phyloP scores from a whole-genome alignment of 2,329 filamentous ascomycete genomes.

The Graphiopsis chlorocephala region DNA sequence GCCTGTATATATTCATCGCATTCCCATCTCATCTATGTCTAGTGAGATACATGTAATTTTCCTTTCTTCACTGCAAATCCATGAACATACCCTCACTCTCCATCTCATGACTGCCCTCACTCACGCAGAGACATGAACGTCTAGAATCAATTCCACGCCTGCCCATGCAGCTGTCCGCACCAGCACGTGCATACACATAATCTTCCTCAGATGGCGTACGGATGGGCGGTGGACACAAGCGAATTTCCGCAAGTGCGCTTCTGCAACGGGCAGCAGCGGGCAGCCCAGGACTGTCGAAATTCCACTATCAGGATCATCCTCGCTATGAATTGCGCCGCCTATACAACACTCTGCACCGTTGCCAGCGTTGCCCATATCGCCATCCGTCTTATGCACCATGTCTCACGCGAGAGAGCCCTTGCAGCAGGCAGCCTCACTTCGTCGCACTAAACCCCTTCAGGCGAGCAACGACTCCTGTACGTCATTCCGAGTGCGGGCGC shows the following conservation, averaged over 20 bases:
- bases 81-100: background rate
- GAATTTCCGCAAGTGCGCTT: conserved; percentile 12
- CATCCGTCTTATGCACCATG: background rate
- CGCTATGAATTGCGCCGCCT: conserved; percentile 11
- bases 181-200: conserved; percentile 1
- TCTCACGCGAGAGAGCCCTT: background rate
- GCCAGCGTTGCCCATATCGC: background rate
- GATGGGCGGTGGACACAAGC: conserved; percentile 3
- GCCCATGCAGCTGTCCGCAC: background rate
- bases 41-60: background rate
- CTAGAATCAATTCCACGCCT: background rate
- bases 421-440: background rate
- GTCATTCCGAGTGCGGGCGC: background rate
- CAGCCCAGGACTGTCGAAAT: background rate
- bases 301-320: conserved; percentile 9
- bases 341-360: conserved; percentile 14
- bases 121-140: background rate
- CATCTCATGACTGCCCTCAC: background rate
- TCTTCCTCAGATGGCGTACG: conserved; percentile 11
- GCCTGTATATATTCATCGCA: background rate
- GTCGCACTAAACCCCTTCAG: background rate
- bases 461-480: background rate
- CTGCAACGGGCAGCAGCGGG: conserved; percentile 1
- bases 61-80: background rate
- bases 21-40: background rate